Conservation (phyloP, 2,329 filamentous ascomycete genomes). For the Talaromyces sp. region DNA sequence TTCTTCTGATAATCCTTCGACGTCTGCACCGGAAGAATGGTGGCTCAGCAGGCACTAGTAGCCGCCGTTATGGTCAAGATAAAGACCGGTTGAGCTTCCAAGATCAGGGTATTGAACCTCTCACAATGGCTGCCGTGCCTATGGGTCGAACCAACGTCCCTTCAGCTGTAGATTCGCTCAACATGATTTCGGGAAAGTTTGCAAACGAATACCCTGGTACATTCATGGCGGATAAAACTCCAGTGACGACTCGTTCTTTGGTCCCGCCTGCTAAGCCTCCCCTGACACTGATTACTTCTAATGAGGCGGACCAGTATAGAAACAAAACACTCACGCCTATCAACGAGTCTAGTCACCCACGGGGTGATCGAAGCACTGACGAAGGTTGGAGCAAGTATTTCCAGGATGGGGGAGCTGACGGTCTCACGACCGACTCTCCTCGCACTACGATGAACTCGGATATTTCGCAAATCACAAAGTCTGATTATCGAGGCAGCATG, state of each 20-base stretch:
- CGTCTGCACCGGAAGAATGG: constrained; percentile 58
- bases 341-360: constrained; percentile 24
- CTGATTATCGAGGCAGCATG: constrained; percentile 40
- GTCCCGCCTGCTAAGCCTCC: constrained; percentile 27
- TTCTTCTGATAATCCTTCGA: constrained; percentile 68
- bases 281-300: constrained; percentile 34
- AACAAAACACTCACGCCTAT: constrained; percentile 26
- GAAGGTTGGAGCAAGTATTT: constrained; percentile 53
- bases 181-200: constrained; percentile 42
- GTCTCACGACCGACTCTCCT: constrained; percentile 27
- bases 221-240: constrained; percentile 24
- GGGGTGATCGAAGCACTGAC: constrained; percentile 44
- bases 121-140: constrained; percentile 43
- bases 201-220: constrained; percentile 32
- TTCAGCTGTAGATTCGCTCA: constrained; percentile 39
- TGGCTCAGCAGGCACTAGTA: constrained; percentile 47
- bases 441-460: constrained; percentile 30
- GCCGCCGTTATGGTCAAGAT: constrained; percentile 47
- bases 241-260: constrained; percentile 7
- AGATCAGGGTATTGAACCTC: constrained; percentile 46
- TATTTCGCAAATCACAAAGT: constrained; percentile 32
- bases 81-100: constrained; percentile 57
- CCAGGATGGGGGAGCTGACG: constrained; percentile 35
- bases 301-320: constrained; percentile 25
- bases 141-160: constrained; percentile 46